Evolutionary conservation across 768 basidiomycete species (phyloP).

Genomic region (Cystofilobasidium bisporidii): DNA sequence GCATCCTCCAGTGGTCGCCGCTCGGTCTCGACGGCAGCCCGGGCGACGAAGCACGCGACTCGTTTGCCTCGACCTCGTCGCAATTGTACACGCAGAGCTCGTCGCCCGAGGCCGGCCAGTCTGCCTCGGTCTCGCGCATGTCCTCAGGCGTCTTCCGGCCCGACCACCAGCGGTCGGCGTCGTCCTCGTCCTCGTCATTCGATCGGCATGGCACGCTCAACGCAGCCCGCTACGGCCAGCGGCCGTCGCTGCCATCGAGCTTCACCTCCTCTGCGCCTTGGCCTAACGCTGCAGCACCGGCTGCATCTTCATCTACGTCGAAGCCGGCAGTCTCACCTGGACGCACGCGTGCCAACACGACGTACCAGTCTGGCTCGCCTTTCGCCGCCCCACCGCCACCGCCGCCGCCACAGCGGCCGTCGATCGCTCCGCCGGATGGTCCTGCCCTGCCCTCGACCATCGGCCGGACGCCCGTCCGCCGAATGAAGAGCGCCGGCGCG

Average conservation of each 20-base stretch:
- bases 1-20: slow-evolving; percentile 17
- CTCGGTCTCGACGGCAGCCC: neutral
- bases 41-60: neutral
- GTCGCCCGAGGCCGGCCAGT: neutral
- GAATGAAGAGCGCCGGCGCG: slow-evolving; percentile 22
- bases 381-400: neutral
- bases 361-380: neutral
- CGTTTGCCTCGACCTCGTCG: neutral
- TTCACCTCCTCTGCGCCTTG: neutral
- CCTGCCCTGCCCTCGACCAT: neutral
- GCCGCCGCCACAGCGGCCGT: neutral
- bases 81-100: neutral
- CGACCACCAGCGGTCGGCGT: neutral
- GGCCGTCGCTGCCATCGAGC: neutral
- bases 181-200: neutral
- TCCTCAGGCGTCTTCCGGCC: neutral
- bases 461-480: neutral
- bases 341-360: neutral
- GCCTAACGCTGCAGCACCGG: neutral
- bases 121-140: neutral
- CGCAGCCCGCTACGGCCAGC: neutral
- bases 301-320: neutral
- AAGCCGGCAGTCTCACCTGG: neutral
- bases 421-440: neutral
- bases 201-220: neutral